Evolutionary conservation across 1,284 basidiomycete genomes (phyloP).

Genomic region (Apiotrichum laibachii): DNA sequence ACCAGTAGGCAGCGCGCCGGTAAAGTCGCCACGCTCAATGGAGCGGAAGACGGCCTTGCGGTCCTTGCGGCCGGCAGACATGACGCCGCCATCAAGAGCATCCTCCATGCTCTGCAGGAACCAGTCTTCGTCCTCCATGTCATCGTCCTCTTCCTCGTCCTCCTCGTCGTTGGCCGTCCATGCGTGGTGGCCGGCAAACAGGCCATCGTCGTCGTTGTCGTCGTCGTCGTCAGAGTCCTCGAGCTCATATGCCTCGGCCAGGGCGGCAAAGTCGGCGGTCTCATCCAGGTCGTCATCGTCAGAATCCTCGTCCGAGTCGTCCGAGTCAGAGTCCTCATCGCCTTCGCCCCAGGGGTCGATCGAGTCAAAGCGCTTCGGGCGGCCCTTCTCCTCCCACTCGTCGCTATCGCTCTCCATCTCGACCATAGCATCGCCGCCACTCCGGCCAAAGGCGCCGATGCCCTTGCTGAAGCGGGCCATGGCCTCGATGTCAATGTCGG

Average conservation of each 20-base stretch:
- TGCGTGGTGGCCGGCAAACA: conserved; percentile 11
- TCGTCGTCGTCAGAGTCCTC: conserved; percentile 22
- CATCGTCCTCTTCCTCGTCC: conserved; percentile 20
- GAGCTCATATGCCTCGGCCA: conserved; percentile 18
- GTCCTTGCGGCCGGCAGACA: conserved; percentile 56
- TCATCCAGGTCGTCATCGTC: conserved; percentile 3
- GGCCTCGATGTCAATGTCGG: conserved; percentile 30
- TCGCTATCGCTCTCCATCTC: conserved; percentile 19
- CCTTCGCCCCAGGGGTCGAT: conserved; percentile 12
- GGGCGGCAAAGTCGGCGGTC: conserved; percentile 15
- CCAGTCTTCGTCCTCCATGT: conserved; percentile 23
- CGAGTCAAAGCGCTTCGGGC: conserved; percentile 6
- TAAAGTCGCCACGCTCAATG: conserved; percentile 62
- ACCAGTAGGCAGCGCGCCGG: conserved; percentile 50
- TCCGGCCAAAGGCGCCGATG: conserved; percentile 13
- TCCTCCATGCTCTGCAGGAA: conserved; percentile 47
- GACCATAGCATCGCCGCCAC: conserved; percentile 14
- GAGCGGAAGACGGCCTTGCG: conserved; percentile 64
- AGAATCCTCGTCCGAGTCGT: conserved; percentile 13
- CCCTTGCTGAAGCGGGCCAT: conserved; percentile 30
- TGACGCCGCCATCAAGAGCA: conserved; percentile 56
- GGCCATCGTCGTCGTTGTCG: conserved; percentile 11
- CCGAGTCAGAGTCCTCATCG: conserved; percentile 10
- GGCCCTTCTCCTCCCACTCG: conserved; percentile 19
- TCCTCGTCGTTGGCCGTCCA: conserved; percentile 22